A percentile compares a stretch with the other conserved stretches of the same genome.
Conservation (phyloP, 176 grass and related monocot species). For the Alopecurus myosuroides region DNA sequence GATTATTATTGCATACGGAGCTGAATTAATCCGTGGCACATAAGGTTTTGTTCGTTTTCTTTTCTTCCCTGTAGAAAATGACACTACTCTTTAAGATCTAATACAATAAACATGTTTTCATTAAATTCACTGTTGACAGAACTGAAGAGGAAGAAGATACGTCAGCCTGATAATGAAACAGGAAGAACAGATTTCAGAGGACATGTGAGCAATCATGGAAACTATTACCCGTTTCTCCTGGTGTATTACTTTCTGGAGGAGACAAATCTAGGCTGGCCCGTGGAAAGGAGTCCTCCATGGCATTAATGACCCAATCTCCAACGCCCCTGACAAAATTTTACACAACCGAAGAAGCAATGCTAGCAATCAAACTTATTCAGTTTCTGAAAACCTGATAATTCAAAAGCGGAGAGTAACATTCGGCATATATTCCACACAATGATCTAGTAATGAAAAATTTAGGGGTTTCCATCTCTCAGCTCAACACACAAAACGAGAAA, state of each 20-base stretch:
- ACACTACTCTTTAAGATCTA: neutral
- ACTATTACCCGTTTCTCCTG: slow-evolving; percentile 21
- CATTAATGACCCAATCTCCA: slow-evolving; percentile 64
- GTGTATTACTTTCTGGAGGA: slow-evolving; percentile 23
- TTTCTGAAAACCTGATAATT: neutral
- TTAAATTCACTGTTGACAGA: neutral
- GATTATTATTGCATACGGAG: slow-evolving; percentile 70
- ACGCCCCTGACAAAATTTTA: slow-evolving; percentile 51
- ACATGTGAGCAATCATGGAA: neutral
- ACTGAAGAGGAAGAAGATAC: neutral
- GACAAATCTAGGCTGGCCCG: slow-evolving; percentile 22
- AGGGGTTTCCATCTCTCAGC: neutral
- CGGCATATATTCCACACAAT: neutral
- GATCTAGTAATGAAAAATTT: neutral
- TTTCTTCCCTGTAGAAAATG: slow-evolving; percentile 58
- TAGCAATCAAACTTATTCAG: neutral
- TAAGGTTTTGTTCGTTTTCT: slow-evolving; percentile 45
- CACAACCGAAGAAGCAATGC: neutral
- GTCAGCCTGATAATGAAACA: neutral
- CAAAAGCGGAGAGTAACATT: neutral
- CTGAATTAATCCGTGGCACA: slow-evolving; percentile 65
- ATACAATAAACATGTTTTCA: neutral
- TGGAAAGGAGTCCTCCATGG: slow-evolving; percentile 66
- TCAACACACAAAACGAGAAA: neutral
- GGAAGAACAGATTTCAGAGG: neutral